Evolutionary conservation across 805 yeast genomes (phyloP).

Genomic region (Kuraishia floccosa): DNA sequence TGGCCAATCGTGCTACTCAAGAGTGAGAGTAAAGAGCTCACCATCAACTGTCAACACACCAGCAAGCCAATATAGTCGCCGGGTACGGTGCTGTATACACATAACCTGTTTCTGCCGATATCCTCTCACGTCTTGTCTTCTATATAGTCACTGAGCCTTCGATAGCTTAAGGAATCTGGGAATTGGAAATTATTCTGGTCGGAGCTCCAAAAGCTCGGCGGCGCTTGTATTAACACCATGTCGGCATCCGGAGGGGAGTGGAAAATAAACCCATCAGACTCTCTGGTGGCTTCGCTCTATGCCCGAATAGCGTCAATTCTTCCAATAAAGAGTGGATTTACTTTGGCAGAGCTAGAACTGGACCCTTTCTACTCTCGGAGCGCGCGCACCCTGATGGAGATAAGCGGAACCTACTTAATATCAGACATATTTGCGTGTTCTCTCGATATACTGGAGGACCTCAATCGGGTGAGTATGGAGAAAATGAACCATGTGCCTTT

Average conservation of each 20-base stretch:
- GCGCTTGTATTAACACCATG: too few relatives aligned
- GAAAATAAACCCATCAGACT: conserved; percentile 6
- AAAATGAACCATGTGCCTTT: too few relatives aligned
- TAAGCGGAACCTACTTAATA: conserved; percentile 15
- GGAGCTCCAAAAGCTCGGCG: background rate
- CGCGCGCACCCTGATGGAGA: conserved; percentile 18
- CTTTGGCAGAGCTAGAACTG: conserved; percentile 22
- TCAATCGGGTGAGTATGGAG: conserved; percentile 13
- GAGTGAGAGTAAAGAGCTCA: too few relatives aligned
- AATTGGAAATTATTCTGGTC: background rate
- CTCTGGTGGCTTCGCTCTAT: conserved; percentile 23
- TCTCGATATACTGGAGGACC: conserved; percentile 12
- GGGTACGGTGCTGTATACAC: too few relatives aligned
- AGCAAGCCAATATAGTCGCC: too few relatives aligned
- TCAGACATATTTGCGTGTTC: conserved; percentile 18
- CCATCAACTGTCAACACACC: too few relatives aligned
- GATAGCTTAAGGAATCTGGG: too few relatives aligned
- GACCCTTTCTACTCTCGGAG: conserved; percentile 22
- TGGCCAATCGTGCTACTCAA: too few relatives aligned
- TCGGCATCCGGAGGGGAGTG: too few relatives aligned
- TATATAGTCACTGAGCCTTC: too few relatives aligned
- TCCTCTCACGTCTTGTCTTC: too few relatives aligned
- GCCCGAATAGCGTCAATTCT: conserved; percentile 19
- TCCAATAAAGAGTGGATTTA: conserved; percentile 23
- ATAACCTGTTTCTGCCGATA: too few relatives aligned